phyloP scores from a whole-genome alignment of 2,329 filamentous ascomycete genomes.

The Botrytis fragariae region DNA sequence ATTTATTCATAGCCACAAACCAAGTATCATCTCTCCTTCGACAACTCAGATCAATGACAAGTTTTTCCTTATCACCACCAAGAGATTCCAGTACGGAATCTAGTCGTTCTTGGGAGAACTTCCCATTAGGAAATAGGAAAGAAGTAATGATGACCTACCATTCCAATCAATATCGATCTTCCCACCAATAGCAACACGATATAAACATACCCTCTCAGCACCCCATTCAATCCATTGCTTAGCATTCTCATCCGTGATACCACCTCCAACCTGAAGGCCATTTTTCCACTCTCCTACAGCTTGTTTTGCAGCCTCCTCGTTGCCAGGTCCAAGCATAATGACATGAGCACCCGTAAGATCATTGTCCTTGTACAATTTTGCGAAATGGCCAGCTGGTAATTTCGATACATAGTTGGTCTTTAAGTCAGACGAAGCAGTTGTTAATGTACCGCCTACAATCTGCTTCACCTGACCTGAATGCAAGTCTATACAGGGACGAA shows the following conservation, averaged over 20 bases:
- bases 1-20: slow-evolving; percentile 99
- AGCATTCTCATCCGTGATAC: slow-evolving; percentile 84
- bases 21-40: slow-evolving; percentile 70
- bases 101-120: slow-evolving; percentile 75
- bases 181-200: neutral
- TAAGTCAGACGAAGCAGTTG: slow-evolving; percentile 61
- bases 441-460: slow-evolving; percentile 92
- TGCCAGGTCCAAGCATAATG: slow-evolving; percentile 92
- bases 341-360: slow-evolving; percentile 79
- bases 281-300: slow-evolving; percentile 76
- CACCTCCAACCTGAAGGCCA: slow-evolving; percentile 87
- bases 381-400: slow-evolving; percentile 78
- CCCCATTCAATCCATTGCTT: slow-evolving; percentile 81
- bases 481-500: slow-evolving; percentile 94
- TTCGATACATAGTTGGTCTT: slow-evolving; percentile 92
- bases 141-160: slow-evolving; percentile 93
- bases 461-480: slow-evolving; percentile 98
- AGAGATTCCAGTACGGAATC: slow-evolving; percentile 71
- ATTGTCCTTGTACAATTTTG: slow-evolving; percentile 74
- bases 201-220: slow-evolving; percentile 72
- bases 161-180: slow-evolving; percentile 25
- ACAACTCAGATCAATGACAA: slow-evolving; percentile 95
- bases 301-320: slow-evolving; percentile 74
- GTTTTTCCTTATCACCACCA: slow-evolving; percentile 69
- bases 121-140: slow-evolving; percentile 81